Base-by-base conservation (phyloP, 441 rosid genomes). In the Erysimum cheiri region DNA sequence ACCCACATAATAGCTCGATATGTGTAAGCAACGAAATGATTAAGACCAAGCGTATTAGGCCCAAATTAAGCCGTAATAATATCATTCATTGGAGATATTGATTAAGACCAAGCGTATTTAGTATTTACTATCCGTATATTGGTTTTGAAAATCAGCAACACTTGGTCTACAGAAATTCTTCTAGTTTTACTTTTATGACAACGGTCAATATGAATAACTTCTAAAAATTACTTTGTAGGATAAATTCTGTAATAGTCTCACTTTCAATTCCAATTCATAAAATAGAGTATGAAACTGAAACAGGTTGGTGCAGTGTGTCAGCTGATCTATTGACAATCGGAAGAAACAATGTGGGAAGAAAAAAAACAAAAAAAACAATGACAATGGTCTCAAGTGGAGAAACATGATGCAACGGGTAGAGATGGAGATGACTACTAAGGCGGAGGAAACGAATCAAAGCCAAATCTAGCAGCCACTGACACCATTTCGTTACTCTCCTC, bases 391-490 rank as follows among this genome's bases (percentile, higher is more conserved):
- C 46, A 39, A 17, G 10, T 13, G 60, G 28, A 46, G 48, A 44
- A 35, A 64, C 9, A 28, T 15, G 40, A 40, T 59, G 46, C 60
- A 65, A 57, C 40, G 17, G 8, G 24, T 59, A 59, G 19, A 46
- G 29, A 24, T 24, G 22, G 19, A 31, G 39, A 69, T 28, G 46
- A 54, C 47, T n/a, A 24, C 66, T 63, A 75, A 3, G 75, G 71
- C 3, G 67, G 85, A 10, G 88, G 70, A 82, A 76, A 87, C 10
- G 88, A 79, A 75, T 88, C 97, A 56, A 82, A 75, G 49, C 85
- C 88, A 13, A 86, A 87, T 73, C 87, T 96, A 70, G 88, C 82
- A 73, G 85, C 93, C 72, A 79, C 75, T 54, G 84, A 36, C 56
- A 72, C 49, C 17, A 75, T 31, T 50, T 83, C 92, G 15, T 67